Evolutionary conservation across 2,329 filamentous ascomycete species (phyloP).

Genomic region (Curvularia lunata): DNA sequence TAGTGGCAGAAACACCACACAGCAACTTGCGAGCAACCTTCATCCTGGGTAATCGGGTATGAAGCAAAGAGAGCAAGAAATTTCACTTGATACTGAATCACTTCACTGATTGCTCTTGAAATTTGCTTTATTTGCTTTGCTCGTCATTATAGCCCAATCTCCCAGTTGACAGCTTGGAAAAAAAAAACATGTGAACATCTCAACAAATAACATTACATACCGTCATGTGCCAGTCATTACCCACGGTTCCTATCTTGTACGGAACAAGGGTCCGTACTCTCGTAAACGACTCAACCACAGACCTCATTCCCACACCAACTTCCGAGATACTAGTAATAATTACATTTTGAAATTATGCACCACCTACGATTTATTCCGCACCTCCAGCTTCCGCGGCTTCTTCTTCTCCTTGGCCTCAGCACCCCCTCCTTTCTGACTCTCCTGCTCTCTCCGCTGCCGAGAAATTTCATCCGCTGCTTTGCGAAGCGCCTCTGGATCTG

Average conservation of each 20-base stretch:
- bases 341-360: not conserved
- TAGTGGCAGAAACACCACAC: no score
- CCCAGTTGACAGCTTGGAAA: no score
- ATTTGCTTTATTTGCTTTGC: no score
- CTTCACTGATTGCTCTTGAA: no score
- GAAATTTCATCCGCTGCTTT: constrained; percentile 29
- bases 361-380: constrained; percentile 21
- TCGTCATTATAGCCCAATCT: no score
- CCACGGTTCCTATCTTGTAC: not conserved
- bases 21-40: no score
- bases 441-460: constrained; percentile 7
- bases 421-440: constrained; percentile 2
- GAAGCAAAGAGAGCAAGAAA: no score
- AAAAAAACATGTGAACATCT: no score
- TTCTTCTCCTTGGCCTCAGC: constrained; percentile 19
- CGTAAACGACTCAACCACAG: not conserved
- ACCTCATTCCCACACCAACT: not conserved
- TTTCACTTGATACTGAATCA: no score
- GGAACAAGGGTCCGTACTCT: not conserved
- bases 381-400: constrained; percentile 39
- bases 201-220: no score
- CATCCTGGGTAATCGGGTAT: no score
- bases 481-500: constrained; percentile 33
- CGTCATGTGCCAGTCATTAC: no score
- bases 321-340: not conserved